phyloP scores from a whole-genome alignment of 2,329 filamentous ascomycete species.

The Penicillium sp. region DNA sequence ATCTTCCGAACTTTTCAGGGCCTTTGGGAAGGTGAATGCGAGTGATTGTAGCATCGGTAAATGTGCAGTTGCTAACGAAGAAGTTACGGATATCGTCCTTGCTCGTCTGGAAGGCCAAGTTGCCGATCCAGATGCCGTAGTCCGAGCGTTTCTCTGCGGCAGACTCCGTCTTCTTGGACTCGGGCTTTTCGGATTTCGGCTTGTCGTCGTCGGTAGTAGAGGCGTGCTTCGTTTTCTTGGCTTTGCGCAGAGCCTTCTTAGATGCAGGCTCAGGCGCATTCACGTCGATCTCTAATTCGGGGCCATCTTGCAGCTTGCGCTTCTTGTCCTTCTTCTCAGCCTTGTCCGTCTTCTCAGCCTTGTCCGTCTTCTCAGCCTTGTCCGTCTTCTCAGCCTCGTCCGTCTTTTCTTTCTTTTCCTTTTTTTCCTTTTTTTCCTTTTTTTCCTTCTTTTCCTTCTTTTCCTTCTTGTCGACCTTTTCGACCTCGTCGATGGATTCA shows the following conservation, averaged over 20 bases:
- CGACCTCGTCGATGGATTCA: conserved; percentile 2
- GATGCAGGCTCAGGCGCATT: conserved; percentile 88
- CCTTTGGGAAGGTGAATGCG: conserved; percentile 74
- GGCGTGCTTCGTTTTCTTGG: conserved; percentile 64
- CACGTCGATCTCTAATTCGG: conserved; percentile 85
- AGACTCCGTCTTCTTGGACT: conserved; percentile 30
- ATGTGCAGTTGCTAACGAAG: conserved; percentile 67
- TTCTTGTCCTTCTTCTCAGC: conserved; percentile 51
- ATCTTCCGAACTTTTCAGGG: conserved; percentile 51
- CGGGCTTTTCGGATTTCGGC: conserved; percentile 30
- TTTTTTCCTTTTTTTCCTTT: conserved; percentile 52
- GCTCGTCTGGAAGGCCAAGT: conserved; percentile 80
- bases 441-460: conserved; percentile 53
- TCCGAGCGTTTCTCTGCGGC: conserved; percentile 61
- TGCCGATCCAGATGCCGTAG: conserved; percentile 93
- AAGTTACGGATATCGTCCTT: conserved; percentile 73
- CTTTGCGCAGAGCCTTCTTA: conserved; percentile 83
- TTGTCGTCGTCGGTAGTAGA: conserved; percentile 33
- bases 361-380: too few relatives aligned
- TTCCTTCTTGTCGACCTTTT: conserved; percentile 22
- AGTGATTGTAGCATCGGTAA: conserved; percentile 71
- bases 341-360: too few relatives aligned
- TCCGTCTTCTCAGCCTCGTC: conserved; percentile 53
- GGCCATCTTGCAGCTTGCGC: conserved; percentile 60
- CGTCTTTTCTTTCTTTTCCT: conserved; percentile 64